phyloP scores from a whole-genome alignment of 1,139 yeast genomes.

The Zygosaccharomyces pseudobailii region DNA sequence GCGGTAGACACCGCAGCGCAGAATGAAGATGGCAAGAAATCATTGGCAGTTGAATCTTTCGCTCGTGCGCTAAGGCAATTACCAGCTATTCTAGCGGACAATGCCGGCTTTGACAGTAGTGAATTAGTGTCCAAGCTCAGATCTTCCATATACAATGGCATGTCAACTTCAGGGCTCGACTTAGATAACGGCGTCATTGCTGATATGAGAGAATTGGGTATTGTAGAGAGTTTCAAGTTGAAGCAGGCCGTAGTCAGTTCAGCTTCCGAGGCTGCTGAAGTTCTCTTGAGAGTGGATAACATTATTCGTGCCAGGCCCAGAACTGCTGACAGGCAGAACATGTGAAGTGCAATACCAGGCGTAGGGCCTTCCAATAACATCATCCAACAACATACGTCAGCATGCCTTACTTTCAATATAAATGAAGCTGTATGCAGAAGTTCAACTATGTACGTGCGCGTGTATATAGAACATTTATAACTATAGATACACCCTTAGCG shows the following conservation, averaged over 20 bases:
- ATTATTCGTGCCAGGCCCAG: constrained; percentile 96
- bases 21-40: constrained; percentile 87
- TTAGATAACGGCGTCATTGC: constrained; percentile 77
- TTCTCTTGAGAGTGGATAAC: constrained; percentile 88
- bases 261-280: constrained; percentile 97
- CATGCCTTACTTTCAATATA: not conserved
- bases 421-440: constrained; percentile 1
- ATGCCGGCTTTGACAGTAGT: constrained; percentile 94
- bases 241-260: constrained; percentile 93
- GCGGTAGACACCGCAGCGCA: constrained; percentile 96
- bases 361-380: not conserved
- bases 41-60: constrained; percentile 91
- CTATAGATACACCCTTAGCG: not conserved
- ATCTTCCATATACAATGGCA: constrained; percentile 89
- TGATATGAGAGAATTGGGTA: constrained; percentile 91
- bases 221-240: constrained; percentile 86
- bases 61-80: constrained; percentile 91
- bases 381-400: not conserved
- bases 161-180: constrained; percentile 87
- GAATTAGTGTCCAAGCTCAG: constrained; percentile 88
- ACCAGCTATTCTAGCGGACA: constrained; percentile 93
- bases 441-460: not conserved
- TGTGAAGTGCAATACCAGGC: constrained; percentile 20
- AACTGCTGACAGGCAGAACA: constrained; percentile 72
- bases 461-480: not conserved